These are phyloP conservation scores for Ceratopteris richardii DNA, from an alignment of 75 land plant species.

Conservation along the genomic window DNA sequence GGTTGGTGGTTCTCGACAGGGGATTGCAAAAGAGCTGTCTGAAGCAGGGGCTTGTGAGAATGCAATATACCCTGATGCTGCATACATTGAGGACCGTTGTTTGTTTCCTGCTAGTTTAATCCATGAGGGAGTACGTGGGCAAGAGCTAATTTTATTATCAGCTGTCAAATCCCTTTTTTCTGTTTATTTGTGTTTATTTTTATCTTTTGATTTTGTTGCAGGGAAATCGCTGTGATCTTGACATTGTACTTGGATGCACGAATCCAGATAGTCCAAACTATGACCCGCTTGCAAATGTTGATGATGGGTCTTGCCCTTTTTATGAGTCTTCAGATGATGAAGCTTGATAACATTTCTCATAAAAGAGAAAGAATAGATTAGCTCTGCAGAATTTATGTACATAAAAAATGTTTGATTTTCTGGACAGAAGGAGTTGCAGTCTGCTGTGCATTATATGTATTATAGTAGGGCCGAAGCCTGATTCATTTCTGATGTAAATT, in stretches of 20 bases:
- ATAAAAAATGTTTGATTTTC: too few relatives aligned
- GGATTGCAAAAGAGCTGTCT: conserved; percentile 59
- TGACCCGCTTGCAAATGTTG: conserved; percentile 79
- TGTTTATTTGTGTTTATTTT: too few relatives aligned
- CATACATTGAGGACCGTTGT: conserved; percentile 46
- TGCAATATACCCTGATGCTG: conserved; percentile 78
- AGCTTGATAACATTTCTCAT: too few relatives aligned
- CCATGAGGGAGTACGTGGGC: conserved; percentile 57
- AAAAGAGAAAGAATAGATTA: too few relatives aligned
- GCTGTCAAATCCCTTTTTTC: too few relatives aligned
- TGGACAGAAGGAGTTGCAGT: too few relatives aligned
- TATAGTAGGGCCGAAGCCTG: too few relatives aligned
- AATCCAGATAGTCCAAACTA: conserved; percentile 58
- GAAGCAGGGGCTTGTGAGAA: conserved; percentile 81
- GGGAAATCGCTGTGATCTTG: conserved; percentile 78
- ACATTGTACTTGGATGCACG: conserved; percentile 67
- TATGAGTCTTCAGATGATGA: conserved; percentile 14
- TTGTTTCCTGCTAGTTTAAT: conserved; percentile 53
- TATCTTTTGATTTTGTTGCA: conserved; percentile 10
- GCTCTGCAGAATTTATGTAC: too few relatives aligned
- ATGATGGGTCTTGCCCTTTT: conserved; percentile 77
- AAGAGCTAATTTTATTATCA: background rate
- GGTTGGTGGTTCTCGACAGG: too few relatives aligned
- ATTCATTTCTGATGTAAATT: too few relatives aligned
- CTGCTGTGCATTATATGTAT: too few relatives aligned